A percentile compares a stretch with the other conserved stretches of the same genome.
Conservation (phyloP, 2,329 filamentous ascomycete species). For the Aureobasidium vineae region DNA sequence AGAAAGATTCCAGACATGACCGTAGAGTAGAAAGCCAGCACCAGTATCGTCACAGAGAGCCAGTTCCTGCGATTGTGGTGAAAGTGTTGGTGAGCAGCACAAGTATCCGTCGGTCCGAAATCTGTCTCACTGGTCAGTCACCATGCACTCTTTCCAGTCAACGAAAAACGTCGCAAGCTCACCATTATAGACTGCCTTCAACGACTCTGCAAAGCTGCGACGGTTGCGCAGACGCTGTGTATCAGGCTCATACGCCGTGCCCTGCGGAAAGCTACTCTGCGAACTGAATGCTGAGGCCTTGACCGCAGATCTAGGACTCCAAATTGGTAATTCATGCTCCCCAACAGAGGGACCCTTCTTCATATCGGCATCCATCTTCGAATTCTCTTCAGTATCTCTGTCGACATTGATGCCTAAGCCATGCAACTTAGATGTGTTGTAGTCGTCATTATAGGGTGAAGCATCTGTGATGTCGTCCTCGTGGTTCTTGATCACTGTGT, state of each 20-base stretch:
- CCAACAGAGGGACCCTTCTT: not conserved
- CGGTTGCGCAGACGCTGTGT: constrained; percentile 9
- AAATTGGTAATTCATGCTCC: not conserved
- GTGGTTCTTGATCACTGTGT: constrained; percentile 18
- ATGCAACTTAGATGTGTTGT: not conserved
- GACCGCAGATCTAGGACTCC: not conserved
- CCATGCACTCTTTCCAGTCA: not conserved
- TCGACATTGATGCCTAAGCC: constrained; percentile 12
- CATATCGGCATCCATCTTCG: not conserved
- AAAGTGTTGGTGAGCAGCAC: constrained; percentile 42
- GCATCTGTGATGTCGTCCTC: constrained; percentile 23
- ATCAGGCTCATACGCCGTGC: constrained; percentile 4
- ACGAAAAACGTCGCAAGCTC: not conserved
- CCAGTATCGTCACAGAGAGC: constrained; percentile 44
- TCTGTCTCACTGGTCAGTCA: not conserved
- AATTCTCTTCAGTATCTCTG: not conserved
- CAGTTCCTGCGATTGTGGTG: constrained; percentile 45
- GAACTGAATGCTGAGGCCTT: constrained; percentile 25
- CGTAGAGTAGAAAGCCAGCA: constrained; percentile 58
- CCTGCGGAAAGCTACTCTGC: constrained; percentile 7
- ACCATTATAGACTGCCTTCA: constrained; percentile 23
- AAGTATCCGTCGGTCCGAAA: constrained; percentile 41
- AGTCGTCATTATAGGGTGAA: not conserved
- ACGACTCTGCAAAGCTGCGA: constrained; percentile 15
- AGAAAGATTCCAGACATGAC: constrained; percentile 66